Evolutionary conservation across 1,284 basidiomycete species (phyloP), one percentile per base, ranked within the genome.

Genomic region (Ceratobasidium sp.): DNA sequence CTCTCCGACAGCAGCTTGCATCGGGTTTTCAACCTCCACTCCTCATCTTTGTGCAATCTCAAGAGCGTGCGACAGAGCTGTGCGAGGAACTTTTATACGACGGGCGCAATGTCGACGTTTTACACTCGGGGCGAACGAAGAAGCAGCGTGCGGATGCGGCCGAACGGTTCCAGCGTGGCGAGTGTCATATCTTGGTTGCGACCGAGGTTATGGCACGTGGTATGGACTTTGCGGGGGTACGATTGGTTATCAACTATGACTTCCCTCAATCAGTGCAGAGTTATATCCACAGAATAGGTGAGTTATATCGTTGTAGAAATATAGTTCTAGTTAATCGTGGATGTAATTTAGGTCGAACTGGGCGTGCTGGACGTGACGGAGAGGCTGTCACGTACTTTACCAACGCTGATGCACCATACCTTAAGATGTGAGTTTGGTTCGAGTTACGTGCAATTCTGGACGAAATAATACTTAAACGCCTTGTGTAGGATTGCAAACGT

Each of bases 171-270:
- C 91, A 94, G 62, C 88, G 88, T 80, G 97, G 96, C 0, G 90
- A 93, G 81, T 93, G 94, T 79, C 98, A 96, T 96, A 90, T 96
- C 35, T 90, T 98, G 88, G 90, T 98, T 67, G 94, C 93, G 80
- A 98, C 96, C 18, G 97, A 98, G 83, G 94, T 98, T 52, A 94
- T 98, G 92, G 96, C 96, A 14, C 89, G 98, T 80, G 98, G 97
- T 3, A 97, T 99, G 91, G 97, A 99, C 83, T 99, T 99, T 87
- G 94, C 95, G 84, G 96, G 96, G 16, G 93, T 99, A 59, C 89
- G 93, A 80, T 92, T 98, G 81, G 97, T 99, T 14, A 93, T 99
- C 84, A 99, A 98, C 85, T 98, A 96, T 82, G 96, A 98, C 85
- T 97, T 98, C 85, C 96, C 96, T 1, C 96, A 93, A 73, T 96